Base-by-base conservation (phyloP, 768 basidiomycete species). In the Leucocoprinus sp. region DNA sequence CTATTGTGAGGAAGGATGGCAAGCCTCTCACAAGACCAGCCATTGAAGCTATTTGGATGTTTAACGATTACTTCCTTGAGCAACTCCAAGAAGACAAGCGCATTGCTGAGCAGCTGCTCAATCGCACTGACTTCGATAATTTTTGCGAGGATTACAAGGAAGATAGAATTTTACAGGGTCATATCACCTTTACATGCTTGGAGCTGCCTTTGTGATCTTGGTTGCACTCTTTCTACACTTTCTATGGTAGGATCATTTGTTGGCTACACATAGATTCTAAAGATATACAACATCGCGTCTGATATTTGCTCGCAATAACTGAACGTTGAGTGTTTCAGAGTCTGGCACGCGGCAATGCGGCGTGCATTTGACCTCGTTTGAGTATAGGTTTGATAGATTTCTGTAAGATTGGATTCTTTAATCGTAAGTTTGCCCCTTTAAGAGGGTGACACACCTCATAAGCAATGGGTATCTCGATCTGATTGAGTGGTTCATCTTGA, bases 401-500 rank as follows among this genome's bases (percentile, higher is more conserved):
- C 75, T 67, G 28, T 48, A 46, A 18, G 42, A 37, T 42, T 6
- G 40, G 48, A 14, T 37, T 9, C 12, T 46, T 18, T 26, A 9
- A 19, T 18, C 2, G n/a, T 29, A 4, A 37, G n/a, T 43, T 45
- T 5, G 18, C 15, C 37, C 51, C 19, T 21, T 21, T 8, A 31
- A n/a, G 18, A 14, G 18, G n/a, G 18, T 19, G 5, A 55, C 62
- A 27, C 35, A 79, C 79, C 63, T 73, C 63, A 54, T 85, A 83
- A 18, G 72, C 80, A n/a, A 64, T 65, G 2, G 76, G 62, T 5
- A 75, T 65, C 26, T 74, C 71, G 0, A 58, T 62, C 48, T 62
- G 57, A 55, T 84, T 85, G 37, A 84, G 56, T 0, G 82, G 82
- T 45, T 84, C 80, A 2, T 57, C 55, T 53, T 80, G 72, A 4